Conservation (phyloP, 768 basidiomycete genomes). For the Mycena pura region DNA sequence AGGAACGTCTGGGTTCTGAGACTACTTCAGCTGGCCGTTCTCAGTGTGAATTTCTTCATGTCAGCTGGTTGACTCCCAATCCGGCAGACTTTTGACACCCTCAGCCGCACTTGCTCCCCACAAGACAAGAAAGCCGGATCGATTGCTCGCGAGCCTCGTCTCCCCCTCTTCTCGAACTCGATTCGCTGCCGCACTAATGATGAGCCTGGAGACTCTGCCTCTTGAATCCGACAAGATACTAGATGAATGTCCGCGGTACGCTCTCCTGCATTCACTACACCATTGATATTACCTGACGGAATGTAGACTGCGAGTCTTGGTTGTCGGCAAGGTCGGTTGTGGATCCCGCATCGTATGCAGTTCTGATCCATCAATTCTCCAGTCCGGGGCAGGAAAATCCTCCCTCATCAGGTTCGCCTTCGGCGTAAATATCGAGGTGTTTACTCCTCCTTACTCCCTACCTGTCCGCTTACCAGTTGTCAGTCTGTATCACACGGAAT, state of each 20-base stretch:
- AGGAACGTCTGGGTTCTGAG: too few species aligned
- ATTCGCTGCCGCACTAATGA: too few species aligned
- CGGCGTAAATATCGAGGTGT: constrained; percentile 15
- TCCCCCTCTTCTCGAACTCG: too few species aligned
- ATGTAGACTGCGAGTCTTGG: background rate
- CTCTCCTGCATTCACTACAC: background rate
- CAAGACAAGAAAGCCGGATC: too few species aligned
- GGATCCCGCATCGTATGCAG: background rate
- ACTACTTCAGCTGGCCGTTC: too few species aligned
- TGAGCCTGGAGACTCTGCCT: background rate
- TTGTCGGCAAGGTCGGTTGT: background rate
- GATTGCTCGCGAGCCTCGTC: too few species aligned
- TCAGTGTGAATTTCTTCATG: too few species aligned
- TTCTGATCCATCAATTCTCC: background rate
- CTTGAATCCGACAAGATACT: background rate
- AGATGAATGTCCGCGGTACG: background rate
- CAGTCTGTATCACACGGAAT: background rate
- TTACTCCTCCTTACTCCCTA: too few species aligned
- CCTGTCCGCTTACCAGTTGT: background rate
- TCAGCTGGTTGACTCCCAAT: too few species aligned
- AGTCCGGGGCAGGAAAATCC: constrained; percentile 15
- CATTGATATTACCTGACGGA: background rate
- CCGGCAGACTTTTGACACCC: too few species aligned
- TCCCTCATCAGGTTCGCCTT: constrained; percentile 21
- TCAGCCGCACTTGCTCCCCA: too few species aligned